Evolutionary conservation across 2,329 filamentous ascomycete genomes (phyloP), one percentile per base, ranked within the genome.

Genomic region (Cladosporium sp.): DNA sequence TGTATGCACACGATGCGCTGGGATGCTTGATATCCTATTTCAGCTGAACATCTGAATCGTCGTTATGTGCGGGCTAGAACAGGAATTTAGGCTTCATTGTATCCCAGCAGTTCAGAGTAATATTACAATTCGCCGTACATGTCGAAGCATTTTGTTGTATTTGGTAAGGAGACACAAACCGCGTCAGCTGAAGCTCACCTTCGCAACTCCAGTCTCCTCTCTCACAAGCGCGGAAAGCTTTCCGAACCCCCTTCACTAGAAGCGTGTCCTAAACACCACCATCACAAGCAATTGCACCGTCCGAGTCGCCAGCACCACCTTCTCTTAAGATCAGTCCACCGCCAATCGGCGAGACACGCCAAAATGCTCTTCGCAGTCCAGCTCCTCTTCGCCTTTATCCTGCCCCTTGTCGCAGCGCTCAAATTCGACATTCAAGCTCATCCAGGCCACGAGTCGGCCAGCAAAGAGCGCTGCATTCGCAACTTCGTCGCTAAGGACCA

Each of bases 401-500:
- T 72, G 15, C 73, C 72, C 18, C 63, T 75, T 54, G 59, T 74
- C 35, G 72, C 73, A 35, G 90, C 90, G 53, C 83, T 98, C 63
- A 96, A 95, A 76, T 96, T 98, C 78, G 93, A 98, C 64, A 82
- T 98, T 54, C 72, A 81, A 62, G 88, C 90, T 38, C 79, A 83
- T 57, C 71, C 74, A 46, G 76, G 80, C 54, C 78, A 79, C 68
- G 82, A 85, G 62, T 75, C 76, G 55, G 69, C 70, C 39, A 82
- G 78, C 64, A 81, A 84, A 65, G 86, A 92, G 73, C 82, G 92
- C 74, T 98, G 93, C 75, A 87, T 98, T 70, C 83, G 92, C 69
- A 98, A 98, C 76, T 98, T 96, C 70, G 91, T 96, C 58, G 80
- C 82, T 54, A 86, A 83, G 72, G 90, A 96, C 67, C 95, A 93